These are phyloP conservation scores for Termitomyces sp. DNA, from an alignment of 768 basidiomycete genomes.

Conservation along the genomic window DNA sequence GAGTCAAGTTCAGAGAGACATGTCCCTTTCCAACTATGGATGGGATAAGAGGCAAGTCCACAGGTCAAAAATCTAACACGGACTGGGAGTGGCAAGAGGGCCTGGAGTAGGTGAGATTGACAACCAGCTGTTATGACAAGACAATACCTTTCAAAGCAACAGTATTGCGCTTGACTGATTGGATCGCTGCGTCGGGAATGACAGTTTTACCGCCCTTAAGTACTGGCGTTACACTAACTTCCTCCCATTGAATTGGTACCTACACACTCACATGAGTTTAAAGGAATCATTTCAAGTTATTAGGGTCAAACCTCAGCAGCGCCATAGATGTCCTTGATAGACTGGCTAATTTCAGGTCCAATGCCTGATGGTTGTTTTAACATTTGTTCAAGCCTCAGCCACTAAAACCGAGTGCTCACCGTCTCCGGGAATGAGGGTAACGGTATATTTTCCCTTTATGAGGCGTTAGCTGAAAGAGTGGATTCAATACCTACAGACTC, in stretches of 20 bases:
- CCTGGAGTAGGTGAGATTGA: slow-evolving; percentile 37
- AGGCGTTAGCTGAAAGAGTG: neutral
- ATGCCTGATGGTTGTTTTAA: slow-evolving; percentile 60
- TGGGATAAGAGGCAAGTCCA: slow-evolving; percentile 3
- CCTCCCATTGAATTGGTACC: slow-evolving; percentile 99
- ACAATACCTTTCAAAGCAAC: slow-evolving; percentile 88
- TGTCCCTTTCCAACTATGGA: slow-evolving; percentile 92
- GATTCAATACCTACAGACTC: slow-evolving; percentile 24
- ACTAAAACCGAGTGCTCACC: slow-evolving; percentile 43
- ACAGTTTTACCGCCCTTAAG: slow-evolving; percentile 94
- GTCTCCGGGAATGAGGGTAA: slow-evolving; percentile 95
- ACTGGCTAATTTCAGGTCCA: slow-evolving; percentile 97
- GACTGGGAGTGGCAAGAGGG: slow-evolving; percentile 95
- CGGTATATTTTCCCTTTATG: slow-evolving; percentile 90
- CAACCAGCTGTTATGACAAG: neutral
- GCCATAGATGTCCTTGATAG: slow-evolving; percentile 89
- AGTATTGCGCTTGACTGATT: slow-evolving; percentile 92
- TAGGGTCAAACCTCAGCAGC: slow-evolving; percentile 65
- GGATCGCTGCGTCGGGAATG: slow-evolving; percentile 89
- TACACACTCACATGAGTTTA: slow-evolving; percentile 22
- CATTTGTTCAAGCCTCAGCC: neutral
- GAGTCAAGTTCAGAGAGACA: slow-evolving; percentile 94
- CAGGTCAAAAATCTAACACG: slow-evolving; percentile 24
- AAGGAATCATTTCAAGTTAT: neutral
- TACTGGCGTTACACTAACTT: slow-evolving; percentile 93